phyloP scores from a whole-genome alignment of 2,329 filamentous ascomycete genomes.

The Whalleya microplaca region DNA sequence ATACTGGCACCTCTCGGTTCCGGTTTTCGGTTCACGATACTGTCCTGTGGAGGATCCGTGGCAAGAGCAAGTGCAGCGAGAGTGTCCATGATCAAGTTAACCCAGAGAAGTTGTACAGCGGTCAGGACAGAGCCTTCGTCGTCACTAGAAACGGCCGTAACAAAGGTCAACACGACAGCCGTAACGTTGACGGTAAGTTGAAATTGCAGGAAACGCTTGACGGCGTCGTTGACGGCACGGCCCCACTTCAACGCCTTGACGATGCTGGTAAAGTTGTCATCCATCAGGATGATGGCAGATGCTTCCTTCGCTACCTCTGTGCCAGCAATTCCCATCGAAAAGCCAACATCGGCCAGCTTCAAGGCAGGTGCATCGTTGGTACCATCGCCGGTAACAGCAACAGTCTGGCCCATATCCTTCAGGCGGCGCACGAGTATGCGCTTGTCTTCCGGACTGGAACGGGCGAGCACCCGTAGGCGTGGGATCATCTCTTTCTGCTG shows the following conservation, averaged over 20 bases:
- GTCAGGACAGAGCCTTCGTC: constrained; percentile 77
- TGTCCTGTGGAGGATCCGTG: constrained; percentile 85
- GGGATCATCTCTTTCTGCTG: constrained; percentile 72
- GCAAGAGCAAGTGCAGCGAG: constrained; percentile 87
- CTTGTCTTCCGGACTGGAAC: constrained; percentile 79
- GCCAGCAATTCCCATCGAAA: constrained; percentile 84
- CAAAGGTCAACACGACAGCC: constrained; percentile 83
- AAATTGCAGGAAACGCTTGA: constrained; percentile 77
- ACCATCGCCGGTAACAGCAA: constrained; percentile 82
- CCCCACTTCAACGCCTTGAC: constrained; percentile 84
- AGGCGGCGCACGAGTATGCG: constrained; percentile 72
- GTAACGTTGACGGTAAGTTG: constrained; percentile 91
- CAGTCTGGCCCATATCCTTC: constrained; percentile 74
- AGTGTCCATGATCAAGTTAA: constrained; percentile 97
- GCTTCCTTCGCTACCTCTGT: constrained; percentile 86
- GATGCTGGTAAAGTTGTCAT: constrained; percentile 86
- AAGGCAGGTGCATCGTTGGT: constrained; percentile 84
- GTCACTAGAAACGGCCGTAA: constrained; percentile 76
- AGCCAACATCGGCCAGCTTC: constrained; percentile 80
- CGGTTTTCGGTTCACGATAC: constrained; percentile 76
- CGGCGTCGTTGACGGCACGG: constrained; percentile 74
- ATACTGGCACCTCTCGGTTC: constrained; percentile 61
- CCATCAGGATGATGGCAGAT: constrained; percentile 84
- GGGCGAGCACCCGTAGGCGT: constrained; percentile 70
- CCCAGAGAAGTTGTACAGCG: constrained; percentile 92